These are phyloP conservation scores for Myxozyma neotropica DNA, from an alignment of 805 yeast genomes.

Conservation along the genomic window DNA sequence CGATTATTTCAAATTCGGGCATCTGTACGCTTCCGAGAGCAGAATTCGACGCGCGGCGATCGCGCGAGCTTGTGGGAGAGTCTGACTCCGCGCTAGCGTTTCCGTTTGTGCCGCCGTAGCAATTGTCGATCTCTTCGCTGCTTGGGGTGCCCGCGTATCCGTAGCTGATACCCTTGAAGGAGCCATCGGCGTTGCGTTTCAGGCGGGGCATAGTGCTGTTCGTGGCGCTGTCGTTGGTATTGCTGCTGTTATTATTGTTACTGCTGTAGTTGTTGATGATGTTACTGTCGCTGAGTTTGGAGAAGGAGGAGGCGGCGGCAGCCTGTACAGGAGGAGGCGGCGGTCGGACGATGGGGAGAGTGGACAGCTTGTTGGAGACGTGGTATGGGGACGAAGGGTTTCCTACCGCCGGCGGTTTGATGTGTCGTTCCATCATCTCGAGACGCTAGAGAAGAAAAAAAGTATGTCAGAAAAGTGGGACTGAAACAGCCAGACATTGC, in stretches of 20 bases:
- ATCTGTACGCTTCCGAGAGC: slow-evolving; percentile 23
- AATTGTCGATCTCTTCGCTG: slow-evolving; percentile 24
- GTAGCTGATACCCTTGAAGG: slow-evolving; percentile 13
- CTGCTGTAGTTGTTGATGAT: background rate
- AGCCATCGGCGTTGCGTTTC: slow-evolving; percentile 30
- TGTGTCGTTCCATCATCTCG: slow-evolving; percentile 36
- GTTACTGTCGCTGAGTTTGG: background rate
- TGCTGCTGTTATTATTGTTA: background rate
- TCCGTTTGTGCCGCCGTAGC: slow-evolving; percentile 2
- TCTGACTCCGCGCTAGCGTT: slow-evolving; percentile 10
- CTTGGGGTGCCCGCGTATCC: slow-evolving; percentile 3
- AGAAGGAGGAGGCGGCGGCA: background rate
- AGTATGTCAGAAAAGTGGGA: background rate
- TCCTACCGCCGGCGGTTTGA: slow-evolving; percentile 29
- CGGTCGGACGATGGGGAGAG: slow-evolving; percentile 8
- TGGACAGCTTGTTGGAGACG: slow-evolving; percentile 23
- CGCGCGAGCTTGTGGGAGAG: slow-evolving; percentile 30
- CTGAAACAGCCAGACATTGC: background rate
- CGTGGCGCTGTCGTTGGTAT: background rate
- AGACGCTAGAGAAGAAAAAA: slow-evolving; percentile 24
- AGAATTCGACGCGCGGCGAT: slow-evolving; percentile 12
- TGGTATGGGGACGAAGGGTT: slow-evolving; percentile 26
- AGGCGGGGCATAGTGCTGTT: slow-evolving; percentile 2
- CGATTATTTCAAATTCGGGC: slow-evolving; percentile 38
- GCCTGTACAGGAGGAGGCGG: slow-evolving; percentile 1